A percentile compares a stretch with the other conserved stretches of the same genome.
phyloP scores from a whole-genome alignment of 1,284 basidiomycete genomes.

The Neolentinus lepideus region DNA sequence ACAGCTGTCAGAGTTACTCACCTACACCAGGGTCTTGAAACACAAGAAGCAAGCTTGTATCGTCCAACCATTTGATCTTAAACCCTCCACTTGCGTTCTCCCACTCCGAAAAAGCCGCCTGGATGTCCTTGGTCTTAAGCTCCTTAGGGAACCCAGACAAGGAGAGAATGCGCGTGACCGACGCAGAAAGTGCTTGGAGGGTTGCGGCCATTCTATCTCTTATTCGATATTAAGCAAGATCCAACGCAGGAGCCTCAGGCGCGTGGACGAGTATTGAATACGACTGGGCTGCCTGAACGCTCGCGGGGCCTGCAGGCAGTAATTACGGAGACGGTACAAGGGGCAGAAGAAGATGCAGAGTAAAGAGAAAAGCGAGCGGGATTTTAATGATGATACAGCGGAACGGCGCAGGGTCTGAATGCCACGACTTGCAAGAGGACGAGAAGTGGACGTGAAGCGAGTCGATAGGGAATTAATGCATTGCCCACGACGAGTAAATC shows the following conservation, averaged over 20 bases:
- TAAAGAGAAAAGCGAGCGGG: conserved; percentile 3
- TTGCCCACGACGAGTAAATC: background rate
- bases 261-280: background rate
- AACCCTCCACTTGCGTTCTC: conserved; percentile 86
- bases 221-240: background rate
- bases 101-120: conserved; percentile 86
- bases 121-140: conserved; percentile 96
- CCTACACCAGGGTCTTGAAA: conserved; percentile 82
- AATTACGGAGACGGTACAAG: background rate
- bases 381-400: conserved; percentile 2
- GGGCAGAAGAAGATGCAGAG: background rate
- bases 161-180: conserved; percentile 91
- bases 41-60: conserved; percentile 92
- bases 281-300: background rate
- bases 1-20: conserved; percentile 33
- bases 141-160: conserved; percentile 90
- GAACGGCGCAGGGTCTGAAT: background rate
- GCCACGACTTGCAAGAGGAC: background rate
- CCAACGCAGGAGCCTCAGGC: background rate
- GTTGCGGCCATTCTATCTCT: conserved; percentile 36
- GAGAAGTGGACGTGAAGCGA: background rate
- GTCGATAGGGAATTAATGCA: background rate
- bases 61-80: conserved; percentile 99
- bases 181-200: conserved; percentile 80
- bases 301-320: background rate